A percentile compares a stretch with the other conserved stretches of the same genome.
Conservation (phyloP, 1,139 yeast species). For the Zygosaccharomyces pseudobailii region DNA sequence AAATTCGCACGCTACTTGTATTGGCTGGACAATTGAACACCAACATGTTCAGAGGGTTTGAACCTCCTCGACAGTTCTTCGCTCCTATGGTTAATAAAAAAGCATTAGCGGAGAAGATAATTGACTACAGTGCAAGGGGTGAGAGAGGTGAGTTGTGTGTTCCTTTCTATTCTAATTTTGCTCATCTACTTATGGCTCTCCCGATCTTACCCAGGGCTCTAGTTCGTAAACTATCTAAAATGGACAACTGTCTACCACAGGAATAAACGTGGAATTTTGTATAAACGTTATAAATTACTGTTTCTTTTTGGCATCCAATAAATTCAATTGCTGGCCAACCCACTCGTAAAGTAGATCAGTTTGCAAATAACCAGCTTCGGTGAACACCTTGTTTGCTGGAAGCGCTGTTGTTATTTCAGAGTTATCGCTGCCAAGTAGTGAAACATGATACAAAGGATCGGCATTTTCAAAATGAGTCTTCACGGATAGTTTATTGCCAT, state of each 20-base stretch:
- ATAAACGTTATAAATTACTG: constrained; percentile 6
- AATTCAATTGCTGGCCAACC: constrained; percentile 26
- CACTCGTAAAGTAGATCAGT: constrained; percentile 24
- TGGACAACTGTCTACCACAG: constrained; percentile 31
- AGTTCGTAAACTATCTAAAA: constrained; percentile 41
- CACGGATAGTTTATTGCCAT: constrained; percentile 15
- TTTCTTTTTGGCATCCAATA: constrained; percentile 18
- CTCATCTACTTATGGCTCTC: constrained; percentile 48
- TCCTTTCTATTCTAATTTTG: constrained; percentile 59
- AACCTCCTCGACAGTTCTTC: constrained; percentile 52
- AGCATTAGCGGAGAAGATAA: constrained; percentile 43
- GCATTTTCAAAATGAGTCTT: constrained; percentile 20
- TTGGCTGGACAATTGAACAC: constrained; percentile 67
- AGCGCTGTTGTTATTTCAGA: constrained; percentile 14
- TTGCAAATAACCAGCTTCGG: constrained; percentile 30
- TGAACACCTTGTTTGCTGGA: constrained; percentile 29
- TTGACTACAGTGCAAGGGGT: constrained; percentile 42
- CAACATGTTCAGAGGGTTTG: constrained; percentile 56
- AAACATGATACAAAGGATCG: constrained; percentile 21
- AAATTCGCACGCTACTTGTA: constrained; percentile 46
- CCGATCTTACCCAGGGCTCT: constrained; percentile 47
- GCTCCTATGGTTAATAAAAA: constrained; percentile 56
- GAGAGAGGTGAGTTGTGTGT: constrained; percentile 48
- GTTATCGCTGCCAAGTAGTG: constrained; percentile 10
- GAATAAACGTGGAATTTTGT: constrained; percentile 10